Conservation (phyloP, 2,329 filamentous ascomycete genomes). For the Verticillium nonalfalfae region DNA sequence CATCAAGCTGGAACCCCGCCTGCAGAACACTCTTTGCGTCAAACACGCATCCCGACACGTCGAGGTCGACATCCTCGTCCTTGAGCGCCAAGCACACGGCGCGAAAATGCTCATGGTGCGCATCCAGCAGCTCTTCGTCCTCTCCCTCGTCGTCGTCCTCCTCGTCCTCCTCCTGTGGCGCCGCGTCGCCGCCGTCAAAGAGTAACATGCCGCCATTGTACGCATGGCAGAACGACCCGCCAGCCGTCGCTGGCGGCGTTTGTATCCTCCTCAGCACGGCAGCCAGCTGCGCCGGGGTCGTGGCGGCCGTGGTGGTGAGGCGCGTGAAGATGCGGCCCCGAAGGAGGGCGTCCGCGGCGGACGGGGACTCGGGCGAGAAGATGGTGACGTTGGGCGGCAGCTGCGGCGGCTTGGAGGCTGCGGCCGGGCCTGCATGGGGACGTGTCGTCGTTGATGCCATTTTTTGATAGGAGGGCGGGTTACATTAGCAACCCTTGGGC, state of each 20-base stretch:
- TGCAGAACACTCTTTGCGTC: conserved; percentile 9
- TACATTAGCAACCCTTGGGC: too few species aligned
- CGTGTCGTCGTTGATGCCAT: neutral
- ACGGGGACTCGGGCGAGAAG: conserved; percentile 10
- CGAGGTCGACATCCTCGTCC: conserved; percentile 13
- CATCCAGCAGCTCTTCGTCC: conserved; percentile 7
- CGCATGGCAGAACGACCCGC: conserved; percentile 10
- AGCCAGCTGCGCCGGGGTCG: conserved; percentile 7
- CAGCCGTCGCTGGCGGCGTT: neutral
- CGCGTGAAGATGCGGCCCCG: conserved; percentile 12
- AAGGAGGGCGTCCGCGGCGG: conserved; percentile 8
- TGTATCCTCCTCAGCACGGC: conserved; percentile 3
- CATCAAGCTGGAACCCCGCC: conserved; percentile 16
- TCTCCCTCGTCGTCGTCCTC: neutral
- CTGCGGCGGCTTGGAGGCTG: neutral
- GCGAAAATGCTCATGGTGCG: conserved; percentile 16
- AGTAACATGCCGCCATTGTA: conserved; percentile 12
- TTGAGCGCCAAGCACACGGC: conserved; percentile 14
- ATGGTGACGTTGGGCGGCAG: conserved; percentile 15
- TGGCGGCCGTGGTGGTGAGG: conserved; percentile 11
- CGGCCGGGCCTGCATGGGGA: neutral
- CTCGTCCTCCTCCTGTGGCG: too few species aligned
- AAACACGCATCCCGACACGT: conserved; percentile 15
- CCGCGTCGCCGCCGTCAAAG: conserved; percentile 7
- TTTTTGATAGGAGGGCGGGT: neutral